Evolutionary conservation across 768 basidiomycete genomes (phyloP).

Genomic region (Saitozyma sp.): DNA sequence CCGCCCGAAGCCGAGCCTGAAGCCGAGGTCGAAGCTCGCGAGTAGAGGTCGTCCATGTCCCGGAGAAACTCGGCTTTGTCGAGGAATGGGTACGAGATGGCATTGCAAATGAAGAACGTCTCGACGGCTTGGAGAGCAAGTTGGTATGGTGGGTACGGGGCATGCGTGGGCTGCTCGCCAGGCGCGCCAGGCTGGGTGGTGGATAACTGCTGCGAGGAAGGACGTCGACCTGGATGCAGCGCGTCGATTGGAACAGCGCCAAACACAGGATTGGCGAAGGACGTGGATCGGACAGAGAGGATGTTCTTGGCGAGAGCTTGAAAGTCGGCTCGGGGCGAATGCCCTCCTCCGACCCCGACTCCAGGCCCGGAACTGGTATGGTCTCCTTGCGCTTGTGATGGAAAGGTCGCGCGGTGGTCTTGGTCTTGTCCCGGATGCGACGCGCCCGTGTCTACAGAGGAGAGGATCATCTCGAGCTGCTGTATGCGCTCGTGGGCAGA

Average conservation of each 20-base stretch:
- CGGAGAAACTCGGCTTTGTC: conserved; percentile 19
- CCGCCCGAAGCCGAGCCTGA: background rate
- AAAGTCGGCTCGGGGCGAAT: conserved; percentile 18
- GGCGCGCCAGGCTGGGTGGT: too few species aligned
- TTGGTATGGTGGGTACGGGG: too few species aligned
- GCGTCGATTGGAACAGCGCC: too few species aligned
- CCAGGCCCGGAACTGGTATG: too few species aligned
- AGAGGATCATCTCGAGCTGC: conserved; percentile 27
- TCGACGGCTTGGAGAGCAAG: conserved; percentile 14
- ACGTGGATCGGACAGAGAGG: conserved; percentile 15
- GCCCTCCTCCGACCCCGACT: background rate
- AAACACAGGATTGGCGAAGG: too few species aligned
- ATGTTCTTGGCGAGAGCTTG: conserved; percentile 20
- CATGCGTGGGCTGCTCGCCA: too few species aligned
- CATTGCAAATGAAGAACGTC: conserved; percentile 26
- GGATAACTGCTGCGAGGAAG: too few species aligned
- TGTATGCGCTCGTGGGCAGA: conserved; percentile 29
- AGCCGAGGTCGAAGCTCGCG: background rate
- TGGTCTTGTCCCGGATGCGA: background rate
- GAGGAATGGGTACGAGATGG: conserved; percentile 33
- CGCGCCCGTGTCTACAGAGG: conserved; percentile 3
- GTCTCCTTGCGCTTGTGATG: too few species aligned
- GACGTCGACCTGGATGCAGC: too few species aligned
- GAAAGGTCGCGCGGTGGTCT: background rate
- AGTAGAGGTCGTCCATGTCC: conserved; percentile 22